These are phyloP conservation scores for Coelastrella sp. DNA, from an alignment of 139 green algal species.

Conservation along the genomic window DNA sequence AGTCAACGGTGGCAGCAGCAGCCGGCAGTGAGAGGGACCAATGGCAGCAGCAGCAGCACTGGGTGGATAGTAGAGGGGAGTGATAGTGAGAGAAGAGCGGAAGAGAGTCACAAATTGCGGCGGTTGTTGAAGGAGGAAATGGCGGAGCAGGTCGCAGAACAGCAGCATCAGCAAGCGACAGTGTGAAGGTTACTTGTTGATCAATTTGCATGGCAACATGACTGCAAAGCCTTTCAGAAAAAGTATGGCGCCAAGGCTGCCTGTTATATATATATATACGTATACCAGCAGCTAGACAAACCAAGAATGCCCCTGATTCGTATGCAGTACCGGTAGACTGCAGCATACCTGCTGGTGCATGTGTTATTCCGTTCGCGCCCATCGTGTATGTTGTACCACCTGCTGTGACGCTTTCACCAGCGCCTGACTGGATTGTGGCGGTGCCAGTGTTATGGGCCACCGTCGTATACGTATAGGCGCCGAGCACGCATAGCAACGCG, in stretches of 20 bases:
- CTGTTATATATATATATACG: too few relatives aligned
- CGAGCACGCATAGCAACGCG: too few relatives aligned
- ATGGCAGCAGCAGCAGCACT: background rate
- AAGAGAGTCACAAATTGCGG: background rate
- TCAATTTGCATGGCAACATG: background rate
- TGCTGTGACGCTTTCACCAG: too few relatives aligned
- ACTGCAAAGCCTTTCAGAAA: background rate
- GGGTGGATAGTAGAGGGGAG: background rate
- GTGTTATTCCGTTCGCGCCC: too few relatives aligned
- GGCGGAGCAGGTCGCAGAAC: conserved; percentile 9
- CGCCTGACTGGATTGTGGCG: too few relatives aligned
- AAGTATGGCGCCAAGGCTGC: background rate
- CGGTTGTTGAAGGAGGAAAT: conserved; percentile 4
- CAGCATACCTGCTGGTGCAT: too few relatives aligned
- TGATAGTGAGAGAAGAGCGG: background rate
- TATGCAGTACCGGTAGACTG: too few relatives aligned
- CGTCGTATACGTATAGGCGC: too few relatives aligned
- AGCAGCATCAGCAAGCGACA: conserved; percentile 5
- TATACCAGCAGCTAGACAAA: too few relatives aligned
- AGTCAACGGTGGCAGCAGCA: background rate
- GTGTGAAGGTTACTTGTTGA: background rate
- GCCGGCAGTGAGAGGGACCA: background rate
- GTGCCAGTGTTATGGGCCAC: too few relatives aligned
- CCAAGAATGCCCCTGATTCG: too few relatives aligned
- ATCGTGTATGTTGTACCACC: too few relatives aligned